Evolutionary conservation across 106 monocot species (phyloP).

Genomic region (Allium sativum): DNA sequence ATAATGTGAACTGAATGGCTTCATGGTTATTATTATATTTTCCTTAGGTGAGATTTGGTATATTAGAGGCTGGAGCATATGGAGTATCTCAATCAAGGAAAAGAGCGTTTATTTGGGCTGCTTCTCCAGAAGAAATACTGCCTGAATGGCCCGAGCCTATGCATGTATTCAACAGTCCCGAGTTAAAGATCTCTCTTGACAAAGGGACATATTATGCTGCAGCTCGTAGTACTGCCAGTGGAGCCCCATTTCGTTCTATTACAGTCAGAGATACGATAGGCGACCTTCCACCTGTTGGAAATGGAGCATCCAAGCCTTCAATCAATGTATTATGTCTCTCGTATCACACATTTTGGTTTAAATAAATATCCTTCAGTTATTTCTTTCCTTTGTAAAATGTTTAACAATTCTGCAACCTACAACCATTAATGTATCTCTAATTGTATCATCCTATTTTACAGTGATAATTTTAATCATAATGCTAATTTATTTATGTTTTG

Average conservation of each 20-base stretch:
- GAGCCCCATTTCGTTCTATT: slow-evolving; percentile 86
- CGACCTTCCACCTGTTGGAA: slow-evolving; percentile 69
- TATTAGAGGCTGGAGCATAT: slow-evolving; percentile 91
- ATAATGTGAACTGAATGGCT: not conserved
- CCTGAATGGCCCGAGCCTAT: slow-evolving; percentile 99
- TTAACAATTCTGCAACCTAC: not conserved
- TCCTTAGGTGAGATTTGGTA: slow-evolving; percentile 85
- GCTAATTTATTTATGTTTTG: not conserved
- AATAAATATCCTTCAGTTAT: not conserved
- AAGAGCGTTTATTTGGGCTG: slow-evolving; percentile 98
- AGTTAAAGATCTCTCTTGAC: slow-evolving; percentile 66
- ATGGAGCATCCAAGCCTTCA: slow-evolving; percentile 61
- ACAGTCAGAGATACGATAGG: slow-evolving; percentile 82
- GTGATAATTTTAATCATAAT: not conserved
- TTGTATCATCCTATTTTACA: not conserved
- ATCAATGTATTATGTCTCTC: slow-evolving; percentile 28
- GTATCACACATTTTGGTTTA: not conserved
- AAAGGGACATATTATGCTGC: slow-evolving; percentile 52
- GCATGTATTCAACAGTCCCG: slow-evolving; percentile 91
- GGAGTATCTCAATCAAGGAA: slow-evolving; percentile 98
- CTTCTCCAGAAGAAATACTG: slow-evolving; percentile 76
- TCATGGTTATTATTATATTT: not conserved
- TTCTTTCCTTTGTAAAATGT: not conserved
- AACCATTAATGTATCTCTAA: not conserved
- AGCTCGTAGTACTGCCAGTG: slow-evolving; percentile 69